A percentile compares a stretch with the other conserved stretches of the same genome.
Conservation (phyloP, 2,329 filamentous ascomycete species). For the Trichoderma asperellum region DNA sequence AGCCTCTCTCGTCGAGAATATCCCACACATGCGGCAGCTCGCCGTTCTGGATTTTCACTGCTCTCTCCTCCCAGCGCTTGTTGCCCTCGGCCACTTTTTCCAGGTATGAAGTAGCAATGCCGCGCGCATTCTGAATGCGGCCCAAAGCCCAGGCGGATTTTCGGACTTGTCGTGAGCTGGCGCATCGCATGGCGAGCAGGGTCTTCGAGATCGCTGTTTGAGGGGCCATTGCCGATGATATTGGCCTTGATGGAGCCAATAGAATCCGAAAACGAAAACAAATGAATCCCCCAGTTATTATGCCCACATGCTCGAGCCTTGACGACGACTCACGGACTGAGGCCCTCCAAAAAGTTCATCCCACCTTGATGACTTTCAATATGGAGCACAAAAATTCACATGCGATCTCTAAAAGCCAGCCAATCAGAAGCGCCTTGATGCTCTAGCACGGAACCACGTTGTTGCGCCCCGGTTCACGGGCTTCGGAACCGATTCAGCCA, state of each 20-base stretch:
- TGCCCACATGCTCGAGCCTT: background rate
- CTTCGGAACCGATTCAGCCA: slow-evolving; percentile 27
- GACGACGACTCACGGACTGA: background rate
- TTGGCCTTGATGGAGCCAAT: background rate
- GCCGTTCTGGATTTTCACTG: slow-evolving; percentile 54
- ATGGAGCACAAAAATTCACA: slow-evolving; percentile 37
- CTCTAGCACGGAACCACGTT: slow-evolving; percentile 33
- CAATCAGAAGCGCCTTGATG: slow-evolving; percentile 38
- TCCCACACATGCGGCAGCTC: slow-evolving; percentile 61
- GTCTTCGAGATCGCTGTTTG: slow-evolving; percentile 34
- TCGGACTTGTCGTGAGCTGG: slow-evolving; percentile 35
- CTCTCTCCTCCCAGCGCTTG: slow-evolving; percentile 53
- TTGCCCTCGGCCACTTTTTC: slow-evolving; percentile 50
- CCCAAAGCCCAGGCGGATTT: slow-evolving; percentile 32
- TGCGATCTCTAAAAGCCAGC: slow-evolving; percentile 32
- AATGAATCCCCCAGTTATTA: background rate
- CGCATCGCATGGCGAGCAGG: slow-evolving; percentile 35
- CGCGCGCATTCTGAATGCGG: slow-evolving; percentile 39
- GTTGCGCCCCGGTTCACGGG: slow-evolving; percentile 36
- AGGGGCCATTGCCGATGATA: slow-evolving; percentile 37
- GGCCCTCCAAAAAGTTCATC: slow-evolving; percentile 17
- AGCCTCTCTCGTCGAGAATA: slow-evolving; percentile 71
- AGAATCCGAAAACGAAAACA: background rate
- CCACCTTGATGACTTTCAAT: slow-evolving; percentile 24
- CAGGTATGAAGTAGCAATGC: slow-evolving; percentile 48